A percentile compares a stretch with the other conserved stretches of the same genome.
These are phyloP conservation scores for Maudiozyma pseudohumilis DNA, from an alignment of 805 yeast genomes.

Conservation along the genomic window DNA sequence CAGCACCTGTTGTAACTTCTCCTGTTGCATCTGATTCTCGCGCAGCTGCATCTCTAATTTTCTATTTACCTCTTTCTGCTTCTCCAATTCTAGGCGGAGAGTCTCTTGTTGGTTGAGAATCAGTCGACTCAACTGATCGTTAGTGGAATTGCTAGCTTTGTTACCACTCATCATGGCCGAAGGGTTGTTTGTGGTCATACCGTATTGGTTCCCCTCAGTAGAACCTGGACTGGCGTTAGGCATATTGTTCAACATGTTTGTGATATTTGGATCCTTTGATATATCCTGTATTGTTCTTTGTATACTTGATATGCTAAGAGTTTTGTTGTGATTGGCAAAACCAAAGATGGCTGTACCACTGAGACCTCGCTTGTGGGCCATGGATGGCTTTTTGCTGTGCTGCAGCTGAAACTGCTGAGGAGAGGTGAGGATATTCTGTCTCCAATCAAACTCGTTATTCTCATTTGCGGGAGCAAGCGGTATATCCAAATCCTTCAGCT, in stretches of 20 bases:
- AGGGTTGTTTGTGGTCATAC: not conserved
- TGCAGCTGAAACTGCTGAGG: not conserved
- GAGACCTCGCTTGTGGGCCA: conserved; percentile 45
- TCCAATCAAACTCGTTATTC: conserved; percentile 13
- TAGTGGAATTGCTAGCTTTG: not conserved
- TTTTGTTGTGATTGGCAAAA: conserved; percentile 51
- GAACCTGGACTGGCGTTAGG: not conserved
- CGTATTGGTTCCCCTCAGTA: not conserved
- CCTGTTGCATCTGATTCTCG: conserved; percentile 23
- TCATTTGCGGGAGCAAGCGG: conserved; percentile 30
- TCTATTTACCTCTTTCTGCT: conserved; percentile 25
- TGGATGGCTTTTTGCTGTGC: conserved; percentile 3
- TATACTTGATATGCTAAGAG: conserved; percentile 48
- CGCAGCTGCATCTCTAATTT: conserved; percentile 23
- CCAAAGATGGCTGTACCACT: conserved; percentile 83
- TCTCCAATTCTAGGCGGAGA: conserved; percentile 22
- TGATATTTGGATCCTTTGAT: conserved; percentile 7
- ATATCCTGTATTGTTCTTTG: conserved; percentile 9
- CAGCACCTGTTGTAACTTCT: conserved; percentile 21
- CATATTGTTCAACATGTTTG: not conserved
- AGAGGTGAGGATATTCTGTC: conserved; percentile 9
- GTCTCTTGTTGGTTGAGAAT: conserved; percentile 26
- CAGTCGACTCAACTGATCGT: conserved; percentile 2
- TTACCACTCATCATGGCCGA: not conserved
- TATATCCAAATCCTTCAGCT: conserved; percentile 55